phyloP scores from a whole-genome alignment of 1,139 yeast species.

The Saccharomyces hybrid region DNA sequence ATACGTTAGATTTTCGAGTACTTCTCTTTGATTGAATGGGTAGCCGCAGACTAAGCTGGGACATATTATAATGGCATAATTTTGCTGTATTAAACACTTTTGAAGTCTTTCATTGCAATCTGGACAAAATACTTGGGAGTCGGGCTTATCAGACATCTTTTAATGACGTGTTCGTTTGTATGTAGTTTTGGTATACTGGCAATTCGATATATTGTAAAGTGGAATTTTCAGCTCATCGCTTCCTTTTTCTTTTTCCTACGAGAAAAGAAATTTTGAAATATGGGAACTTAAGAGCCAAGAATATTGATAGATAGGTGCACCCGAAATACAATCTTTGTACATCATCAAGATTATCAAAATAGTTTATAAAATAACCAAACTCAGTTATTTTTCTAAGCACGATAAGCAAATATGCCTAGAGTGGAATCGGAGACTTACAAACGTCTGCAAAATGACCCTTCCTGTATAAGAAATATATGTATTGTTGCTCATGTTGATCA shows the following conservation, averaged over 20 bases:
- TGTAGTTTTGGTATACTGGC: neutral
- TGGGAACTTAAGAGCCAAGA: neutral
- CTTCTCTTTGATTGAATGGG: slow-evolving; percentile 35
- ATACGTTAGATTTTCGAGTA: slow-evolving; percentile 20
- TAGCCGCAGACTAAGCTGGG: slow-evolving; percentile 31
- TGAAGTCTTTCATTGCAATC: slow-evolving; percentile 26
- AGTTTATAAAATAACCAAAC: neutral
- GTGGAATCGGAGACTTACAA: slow-evolving; percentile 56
- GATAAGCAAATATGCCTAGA: slow-evolving; percentile 24
- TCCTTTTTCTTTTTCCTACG: slow-evolving; percentile 13
- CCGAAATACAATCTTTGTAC: neutral
- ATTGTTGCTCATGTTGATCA: slow-evolving; percentile 98
- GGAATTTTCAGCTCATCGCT: neutral
- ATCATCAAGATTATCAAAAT: slow-evolving; percentile 10
- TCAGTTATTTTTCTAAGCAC: neutral
- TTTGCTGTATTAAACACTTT: slow-evolving; percentile 32
- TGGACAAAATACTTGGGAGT: slow-evolving; percentile 23
- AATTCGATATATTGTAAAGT: neutral
- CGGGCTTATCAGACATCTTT: neutral
- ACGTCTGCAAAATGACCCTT: slow-evolving; percentile 61
- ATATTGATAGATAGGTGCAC: neutral
- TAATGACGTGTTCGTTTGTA: neutral
- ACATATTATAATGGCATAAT: slow-evolving; percentile 32
- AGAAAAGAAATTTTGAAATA: neutral
- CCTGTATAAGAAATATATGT: slow-evolving; percentile 78